phyloP scores from a whole-genome alignment of 2,329 filamentous ascomycete species.

The Botrytis medusae region DNA sequence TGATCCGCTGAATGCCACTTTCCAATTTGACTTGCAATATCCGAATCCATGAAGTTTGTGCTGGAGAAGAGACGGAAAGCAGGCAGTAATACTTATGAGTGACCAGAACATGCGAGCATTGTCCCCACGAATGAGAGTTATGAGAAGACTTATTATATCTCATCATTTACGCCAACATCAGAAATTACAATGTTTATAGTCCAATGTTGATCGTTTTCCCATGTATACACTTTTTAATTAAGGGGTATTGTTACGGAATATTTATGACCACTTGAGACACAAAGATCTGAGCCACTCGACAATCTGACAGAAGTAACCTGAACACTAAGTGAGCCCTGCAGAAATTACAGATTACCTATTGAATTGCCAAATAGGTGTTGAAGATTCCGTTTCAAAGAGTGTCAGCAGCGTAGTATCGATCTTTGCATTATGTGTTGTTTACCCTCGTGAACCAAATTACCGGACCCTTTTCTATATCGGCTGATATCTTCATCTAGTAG shows the following conservation, averaged over 20 bases:
- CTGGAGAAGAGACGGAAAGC: neutral
- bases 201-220: neutral
- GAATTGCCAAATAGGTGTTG: neutral
- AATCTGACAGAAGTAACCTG: conserved; percentile 19
- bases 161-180: neutral
- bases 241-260: conserved; percentile 17
- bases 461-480: conserved; percentile 14
- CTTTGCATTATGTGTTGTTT: conserved; percentile 11
- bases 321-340: conserved; percentile 6
- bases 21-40: neutral
- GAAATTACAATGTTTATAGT: neutral
- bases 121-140: conserved; percentile 6
- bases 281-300: conserved; percentile 21
- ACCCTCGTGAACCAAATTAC: conserved; percentile 19
- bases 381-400: conserved; percentile 3
- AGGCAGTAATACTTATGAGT: neutral
- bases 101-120: conserved; percentile 7
- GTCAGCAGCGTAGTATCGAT: conserved; percentile 8
- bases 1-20: neutral
- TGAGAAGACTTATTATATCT: neutral
- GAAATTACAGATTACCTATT: neutral
- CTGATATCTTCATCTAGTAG: conserved; percentile 7
- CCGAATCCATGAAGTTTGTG: neutral
- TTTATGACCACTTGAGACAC: conserved; percentile 11
- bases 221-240: conserved; percentile 1